A percentile compares a stretch with the other conserved stretches of the same genome.
Evolutionary conservation across 768 basidiomycete species (phyloP).

Genomic region (Lanmaoa pseudosensibilis): DNA sequence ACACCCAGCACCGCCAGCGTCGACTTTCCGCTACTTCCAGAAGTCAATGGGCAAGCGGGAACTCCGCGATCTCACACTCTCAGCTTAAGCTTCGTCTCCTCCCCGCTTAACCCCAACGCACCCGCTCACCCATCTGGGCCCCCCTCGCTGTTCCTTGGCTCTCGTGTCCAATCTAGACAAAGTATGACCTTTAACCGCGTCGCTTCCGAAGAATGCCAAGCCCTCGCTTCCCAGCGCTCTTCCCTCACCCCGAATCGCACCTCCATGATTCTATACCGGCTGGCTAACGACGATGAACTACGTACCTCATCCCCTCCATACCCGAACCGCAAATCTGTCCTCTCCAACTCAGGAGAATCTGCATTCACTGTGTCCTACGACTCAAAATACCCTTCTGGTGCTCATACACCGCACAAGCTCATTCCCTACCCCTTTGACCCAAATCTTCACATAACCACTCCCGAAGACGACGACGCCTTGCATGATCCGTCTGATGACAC

Average conservation of each 20-base stretch:
- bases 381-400: slow-evolving; percentile 64
- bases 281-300: slow-evolving; percentile 40
- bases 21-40: slow-evolving; percentile 34
- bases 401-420: slow-evolving; percentile 37
- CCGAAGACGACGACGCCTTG: slow-evolving; percentile 74
- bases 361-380: slow-evolving; percentile 48
- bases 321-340: slow-evolving; percentile 41
- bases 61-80: slow-evolving; percentile 29
- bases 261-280: slow-evolving; percentile 68
- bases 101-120: slow-evolving; percentile 51
- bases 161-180: slow-evolving; percentile 41
- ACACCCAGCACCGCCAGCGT: slow-evolving; percentile 28
- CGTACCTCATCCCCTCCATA: slow-evolving; percentile 37
- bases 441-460: slow-evolving; percentile 50
- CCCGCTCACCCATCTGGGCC: slow-evolving; percentile 14
- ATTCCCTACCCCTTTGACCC: slow-evolving; percentile 76
- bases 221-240: slow-evolving; percentile 32
- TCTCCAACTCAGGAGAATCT: slow-evolving; percentile 55
- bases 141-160: slow-evolving; percentile 25
- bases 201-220: slow-evolving; percentile 46
- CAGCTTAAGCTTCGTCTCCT: slow-evolving; percentile 42
- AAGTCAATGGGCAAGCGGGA: slow-evolving; percentile 4
- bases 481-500: slow-evolving; percentile 56
- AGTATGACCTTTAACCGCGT: slow-evolving; percentile 45
- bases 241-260: slow-evolving; percentile 38